Conservation (phyloP, 2,329 filamentous ascomycete species). For the Trichoderma cornu-damae region DNA sequence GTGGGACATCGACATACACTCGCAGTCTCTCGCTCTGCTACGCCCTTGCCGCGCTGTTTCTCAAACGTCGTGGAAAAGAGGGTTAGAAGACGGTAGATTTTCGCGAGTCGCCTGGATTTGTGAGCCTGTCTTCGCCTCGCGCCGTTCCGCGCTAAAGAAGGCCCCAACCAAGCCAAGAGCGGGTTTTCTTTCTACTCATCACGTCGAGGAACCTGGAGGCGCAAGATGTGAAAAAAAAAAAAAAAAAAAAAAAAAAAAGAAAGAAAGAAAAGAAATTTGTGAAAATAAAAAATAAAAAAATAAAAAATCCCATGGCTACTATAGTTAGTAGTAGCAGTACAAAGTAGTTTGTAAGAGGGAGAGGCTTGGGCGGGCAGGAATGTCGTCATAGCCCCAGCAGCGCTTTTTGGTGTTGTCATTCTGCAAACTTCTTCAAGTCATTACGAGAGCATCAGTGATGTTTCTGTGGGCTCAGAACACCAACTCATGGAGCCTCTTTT, state of each 20-base stretch:
- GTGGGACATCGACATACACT: not conserved
- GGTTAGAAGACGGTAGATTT: not conserved
- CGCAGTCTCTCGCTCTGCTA: not conserved
- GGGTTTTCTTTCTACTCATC: not conserved
- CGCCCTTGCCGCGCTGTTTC: not conserved
- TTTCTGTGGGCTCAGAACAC: too few relatives aligned
- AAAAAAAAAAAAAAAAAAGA: too few relatives aligned
- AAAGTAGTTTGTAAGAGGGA: not conserved
- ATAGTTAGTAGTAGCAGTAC: too few relatives aligned
- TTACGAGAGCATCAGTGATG: too few relatives aligned
- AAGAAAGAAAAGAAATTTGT: not conserved
- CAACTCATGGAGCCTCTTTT: not conserved
- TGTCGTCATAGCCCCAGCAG: conserved; percentile 13
- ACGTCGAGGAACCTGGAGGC: not conserved
- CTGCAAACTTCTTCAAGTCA: too few relatives aligned
- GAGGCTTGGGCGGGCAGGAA: conserved; percentile 4
- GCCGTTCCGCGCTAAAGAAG: conserved; percentile 14
- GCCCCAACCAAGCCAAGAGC: not conserved
- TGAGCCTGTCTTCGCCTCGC: conserved; percentile 7
- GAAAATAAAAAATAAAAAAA: too few relatives aligned
- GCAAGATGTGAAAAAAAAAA: too few relatives aligned
- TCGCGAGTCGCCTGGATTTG: not conserved
- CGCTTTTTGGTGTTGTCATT: too few relatives aligned
- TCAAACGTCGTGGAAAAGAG: not conserved
- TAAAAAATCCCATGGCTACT: too few relatives aligned